Percentiles rank a stretch among this genome's conserved stretches.
These are phyloP conservation scores for Brassica incana DNA, from an alignment of 345 rosid species.

Conservation along the genomic window DNA sequence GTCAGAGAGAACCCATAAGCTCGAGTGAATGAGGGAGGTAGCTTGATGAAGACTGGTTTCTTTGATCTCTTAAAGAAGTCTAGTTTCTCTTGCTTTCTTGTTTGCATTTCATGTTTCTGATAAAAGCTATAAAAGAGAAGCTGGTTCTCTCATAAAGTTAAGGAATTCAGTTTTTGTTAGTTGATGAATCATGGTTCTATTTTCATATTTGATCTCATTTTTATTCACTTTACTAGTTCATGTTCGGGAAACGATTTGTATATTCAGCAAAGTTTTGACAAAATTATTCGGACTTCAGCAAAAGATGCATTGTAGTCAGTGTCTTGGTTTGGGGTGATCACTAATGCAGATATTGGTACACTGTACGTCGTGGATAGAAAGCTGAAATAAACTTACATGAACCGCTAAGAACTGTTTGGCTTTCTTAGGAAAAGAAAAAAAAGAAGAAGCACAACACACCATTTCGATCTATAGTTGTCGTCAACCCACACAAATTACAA, in stretches of 20 bases:
- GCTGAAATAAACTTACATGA: not conserved
- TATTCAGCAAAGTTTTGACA: not conserved
- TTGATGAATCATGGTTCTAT: not conserved
- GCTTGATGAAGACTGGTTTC: slow-evolving; percentile 24
- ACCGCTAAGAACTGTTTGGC: slow-evolving; percentile 13
- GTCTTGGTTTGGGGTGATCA: not conserved
- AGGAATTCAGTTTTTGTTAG: not conserved
- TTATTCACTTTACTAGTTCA: not conserved
- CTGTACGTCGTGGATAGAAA: not conserved
- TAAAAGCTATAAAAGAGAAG: not conserved
- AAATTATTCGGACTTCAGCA: not conserved
- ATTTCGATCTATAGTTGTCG: slow-evolving; percentile 20
- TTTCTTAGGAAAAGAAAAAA: slow-evolving; percentile 11
- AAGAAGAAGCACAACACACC: not conserved
- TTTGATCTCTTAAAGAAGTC: slow-evolving; percentile 18
- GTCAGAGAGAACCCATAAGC: slow-evolving; percentile 2
- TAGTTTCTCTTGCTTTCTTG: not conserved
- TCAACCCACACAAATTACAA: slow-evolving; percentile 24
- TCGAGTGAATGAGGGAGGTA: not conserved
- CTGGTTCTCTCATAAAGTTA: not conserved
- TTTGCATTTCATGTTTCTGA: not conserved
- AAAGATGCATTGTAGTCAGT: not conserved
- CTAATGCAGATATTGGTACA: not conserved
- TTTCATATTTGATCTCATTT: not conserved
- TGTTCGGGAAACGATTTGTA: not conserved